Evolutionary conservation across 257 asterid species (phyloP).

Genomic region (Solanum rostratum): DNA sequence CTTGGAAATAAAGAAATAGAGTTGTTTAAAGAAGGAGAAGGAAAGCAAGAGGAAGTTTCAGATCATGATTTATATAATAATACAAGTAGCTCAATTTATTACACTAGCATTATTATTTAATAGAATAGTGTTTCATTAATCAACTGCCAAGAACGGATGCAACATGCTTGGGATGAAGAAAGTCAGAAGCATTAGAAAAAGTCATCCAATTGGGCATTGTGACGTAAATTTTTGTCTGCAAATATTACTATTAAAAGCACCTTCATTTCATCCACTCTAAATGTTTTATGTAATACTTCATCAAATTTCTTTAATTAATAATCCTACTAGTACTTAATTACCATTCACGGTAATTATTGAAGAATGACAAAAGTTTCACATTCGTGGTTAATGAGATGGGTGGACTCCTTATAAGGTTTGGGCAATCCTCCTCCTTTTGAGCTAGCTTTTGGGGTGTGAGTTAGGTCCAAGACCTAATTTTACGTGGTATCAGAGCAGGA

Average conservation of each 20-base stretch:
- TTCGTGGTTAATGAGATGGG: too few species aligned
- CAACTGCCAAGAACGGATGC: neutral
- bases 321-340: too few species aligned
- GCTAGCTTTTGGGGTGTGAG: too few species aligned
- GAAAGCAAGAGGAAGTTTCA: neutral
- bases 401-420: too few species aligned
- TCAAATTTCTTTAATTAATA: neutral
- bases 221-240: neutral
- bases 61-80: neutral
- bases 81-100: neutral
- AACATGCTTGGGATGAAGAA: neutral
- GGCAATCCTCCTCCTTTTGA: too few species aligned
- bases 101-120: neutral
- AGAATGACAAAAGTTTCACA: too few species aligned
- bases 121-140: neutral
- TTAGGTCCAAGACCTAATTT: too few species aligned
- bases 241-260: neutral
- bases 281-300: neutral
- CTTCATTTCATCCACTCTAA: neutral
- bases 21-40: neutral
- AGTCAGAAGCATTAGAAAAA: constrained; percentile 1
- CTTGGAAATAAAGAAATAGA: neutral
- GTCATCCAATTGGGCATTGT: neutral
- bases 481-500: too few species aligned
- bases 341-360: too few species aligned